Conservation (phyloP, 176 grass and related monocot species). For the Musa itinerans region DNA sequence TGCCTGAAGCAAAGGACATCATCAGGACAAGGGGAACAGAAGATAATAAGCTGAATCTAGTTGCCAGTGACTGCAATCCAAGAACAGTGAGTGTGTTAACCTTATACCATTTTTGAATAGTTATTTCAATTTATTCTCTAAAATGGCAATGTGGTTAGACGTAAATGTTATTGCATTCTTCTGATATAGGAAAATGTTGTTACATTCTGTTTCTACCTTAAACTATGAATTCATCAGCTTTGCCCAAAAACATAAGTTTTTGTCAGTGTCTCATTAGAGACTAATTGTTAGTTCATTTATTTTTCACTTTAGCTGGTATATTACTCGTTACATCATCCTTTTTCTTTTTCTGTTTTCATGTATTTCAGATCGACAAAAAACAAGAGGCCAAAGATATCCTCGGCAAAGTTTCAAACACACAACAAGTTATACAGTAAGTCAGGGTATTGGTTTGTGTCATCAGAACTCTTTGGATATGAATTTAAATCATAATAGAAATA, state of each 20-base stretch:
- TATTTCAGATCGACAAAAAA: conserved; percentile 19
- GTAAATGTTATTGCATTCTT: too few species aligned
- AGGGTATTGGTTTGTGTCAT: background rate
- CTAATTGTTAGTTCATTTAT: background rate
- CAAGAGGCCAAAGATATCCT: conserved; percentile 23
- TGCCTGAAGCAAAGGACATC: conserved; percentile 78
- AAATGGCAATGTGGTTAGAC: too few species aligned
- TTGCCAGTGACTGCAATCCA: conserved; percentile 36
- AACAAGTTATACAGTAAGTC: conserved; percentile 71
- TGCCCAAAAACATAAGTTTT: too few species aligned
- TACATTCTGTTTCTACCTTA: too few species aligned
- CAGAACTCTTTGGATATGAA: too few species aligned
- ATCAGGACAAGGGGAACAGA: conserved; percentile 40
- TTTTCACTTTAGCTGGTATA: background rate
- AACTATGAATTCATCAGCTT: too few species aligned
- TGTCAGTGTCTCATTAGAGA: too few species aligned
- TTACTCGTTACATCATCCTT: background rate
- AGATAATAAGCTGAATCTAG: conserved; percentile 44
- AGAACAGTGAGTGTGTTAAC: conserved; percentile 38
- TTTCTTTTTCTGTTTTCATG: conserved; percentile 7
- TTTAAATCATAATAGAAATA: too few species aligned
- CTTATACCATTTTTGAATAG: background rate
- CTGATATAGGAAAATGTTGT: too few species aligned
- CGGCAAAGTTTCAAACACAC: conserved; percentile 42
- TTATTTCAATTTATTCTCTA: too few species aligned